phyloP scores from a whole-genome alignment of 1,139 yeast genomes.

The Scheffersomyces insectosa region DNA sequence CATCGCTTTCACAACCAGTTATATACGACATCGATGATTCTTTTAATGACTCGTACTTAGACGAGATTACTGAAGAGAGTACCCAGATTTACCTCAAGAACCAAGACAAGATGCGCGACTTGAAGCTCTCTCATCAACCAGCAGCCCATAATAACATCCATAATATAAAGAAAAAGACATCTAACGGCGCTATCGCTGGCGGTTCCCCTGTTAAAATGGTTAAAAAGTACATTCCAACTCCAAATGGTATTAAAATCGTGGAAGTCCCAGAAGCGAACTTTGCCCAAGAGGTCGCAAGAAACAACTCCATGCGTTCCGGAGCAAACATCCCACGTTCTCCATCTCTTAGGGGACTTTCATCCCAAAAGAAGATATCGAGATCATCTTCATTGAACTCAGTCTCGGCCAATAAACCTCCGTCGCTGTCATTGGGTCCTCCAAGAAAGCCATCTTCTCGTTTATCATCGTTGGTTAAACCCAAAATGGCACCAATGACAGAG shows the following conservation, averaged over 20 bases:
- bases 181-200: not conserved
- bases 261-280: constrained; percentile 46
- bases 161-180: not conserved
- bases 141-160: not conserved
- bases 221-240: constrained; percentile 49
- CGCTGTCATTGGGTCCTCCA: not conserved
- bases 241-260: constrained; percentile 47
- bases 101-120: constrained; percentile 14
- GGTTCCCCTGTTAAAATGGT: constrained; percentile 35
- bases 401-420: constrained; percentile 1
- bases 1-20: constrained; percentile 5
- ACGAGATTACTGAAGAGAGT: constrained; percentile 24
- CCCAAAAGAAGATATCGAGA: constrained; percentile 2
- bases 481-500: constrained; percentile 10
- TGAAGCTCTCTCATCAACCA: constrained; percentile 12
- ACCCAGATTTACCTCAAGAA: constrained; percentile 8
- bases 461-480: constrained; percentile 8
- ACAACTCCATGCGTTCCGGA: constrained; percentile 42
- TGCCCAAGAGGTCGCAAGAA: constrained; percentile 41
- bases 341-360: constrained; percentile 13
- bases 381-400: constrained; percentile 7
- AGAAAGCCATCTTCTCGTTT: constrained; percentile 7
- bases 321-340: constrained; percentile 26
- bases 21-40: constrained; percentile 31
- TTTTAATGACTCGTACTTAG: constrained; percentile 30